Evolutionary conservation across 176 grass and related monocot genomes (phyloP), one percentile per base, ranked within the genome.

Genomic region (Pharus latifolius): DNA sequence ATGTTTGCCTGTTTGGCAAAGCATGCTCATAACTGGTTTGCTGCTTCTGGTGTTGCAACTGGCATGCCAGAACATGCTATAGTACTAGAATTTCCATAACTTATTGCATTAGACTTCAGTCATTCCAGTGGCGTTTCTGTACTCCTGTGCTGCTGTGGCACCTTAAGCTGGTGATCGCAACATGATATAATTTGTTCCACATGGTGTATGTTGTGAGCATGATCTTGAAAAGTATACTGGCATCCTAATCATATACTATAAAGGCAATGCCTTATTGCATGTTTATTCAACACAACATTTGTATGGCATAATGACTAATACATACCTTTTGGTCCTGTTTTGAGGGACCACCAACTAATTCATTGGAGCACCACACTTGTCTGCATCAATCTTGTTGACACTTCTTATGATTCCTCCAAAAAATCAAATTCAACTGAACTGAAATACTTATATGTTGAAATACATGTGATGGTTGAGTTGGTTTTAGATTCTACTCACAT

Each of bases 371-470:
- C 22, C 54, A 69, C 16, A 42, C 61, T 78, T 59, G 10, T 41
- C 13, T 77, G 20, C 47, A 37, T 70, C 3, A 10, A 48, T 49
- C 10, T 40, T 45, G 25, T 45, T 28, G 13, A 6, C 15, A 10
- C 14, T 29, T 46, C 1, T 5, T 7, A 18, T 12, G 14, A 53
- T 74, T 12, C 59, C 17, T 51, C 24, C 11, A 16, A 64, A 64
- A 6, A 41, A 30, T 51, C 4, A 63, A 38, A 50, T 53, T 6
- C 63, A 52, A 20, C 32, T 53, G 24, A 76, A 63, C 51, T 52
- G 16, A 41, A 27, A 84, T 59, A 18, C 41, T 65, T 72, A 48
- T 20, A 31, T 30, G 5, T 74, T 83, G 50, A 78, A 59, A 32
- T 32, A 17, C 5, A 60, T 28, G 15, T 59, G 46, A 28, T 34